These are phyloP conservation scores for Kalaharituber pfeilii DNA, from an alignment of 2,329 filamentous ascomycete genomes.

Conservation along the genomic window DNA sequence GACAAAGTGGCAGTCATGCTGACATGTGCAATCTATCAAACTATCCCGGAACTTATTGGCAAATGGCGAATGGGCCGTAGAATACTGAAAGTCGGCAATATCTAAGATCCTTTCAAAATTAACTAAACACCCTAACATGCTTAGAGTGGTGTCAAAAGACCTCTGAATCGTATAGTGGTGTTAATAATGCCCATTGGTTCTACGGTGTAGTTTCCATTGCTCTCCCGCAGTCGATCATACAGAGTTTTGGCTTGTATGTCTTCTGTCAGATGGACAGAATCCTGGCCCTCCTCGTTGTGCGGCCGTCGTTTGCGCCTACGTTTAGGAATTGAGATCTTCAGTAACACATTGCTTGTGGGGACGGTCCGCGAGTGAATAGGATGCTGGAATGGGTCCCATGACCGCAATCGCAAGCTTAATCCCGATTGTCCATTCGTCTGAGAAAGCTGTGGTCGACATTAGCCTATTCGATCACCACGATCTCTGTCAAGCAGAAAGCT, in stretches of 20 bases:
- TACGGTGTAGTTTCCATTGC: conserved; percentile 38
- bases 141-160: conserved; percentile 26
- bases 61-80: conserved; percentile 49
- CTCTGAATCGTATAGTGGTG: conserved; percentile 72
- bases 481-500: no score
- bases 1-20: conserved; percentile 15
- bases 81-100: conserved; percentile 28
- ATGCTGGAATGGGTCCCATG: conserved; percentile 60
- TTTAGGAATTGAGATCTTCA: conserved; percentile 75
- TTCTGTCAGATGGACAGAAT: conserved; percentile 18
- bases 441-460: conserved; percentile 15
- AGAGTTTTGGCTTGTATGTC: conserved; percentile 23
- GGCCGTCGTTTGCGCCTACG: conserved; percentile 38
- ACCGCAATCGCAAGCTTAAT: conserved; percentile 36
- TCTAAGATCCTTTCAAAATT: conserved; percentile 7
- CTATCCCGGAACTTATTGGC: conserved; percentile 53
- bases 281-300: no score
- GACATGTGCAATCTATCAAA: conserved; percentile 55
- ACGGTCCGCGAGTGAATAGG: conserved; percentile 62
- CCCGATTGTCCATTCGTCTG: conserved; percentile 14
- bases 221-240: conserved; percentile 20
- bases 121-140: neutral
- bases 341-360: conserved; percentile 61
- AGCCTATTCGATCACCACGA: neutral
- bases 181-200: conserved; percentile 56